These are phyloP conservation scores for Lantana camara DNA, from an alignment of 257 asterid species.

Conservation along the genomic window DNA sequence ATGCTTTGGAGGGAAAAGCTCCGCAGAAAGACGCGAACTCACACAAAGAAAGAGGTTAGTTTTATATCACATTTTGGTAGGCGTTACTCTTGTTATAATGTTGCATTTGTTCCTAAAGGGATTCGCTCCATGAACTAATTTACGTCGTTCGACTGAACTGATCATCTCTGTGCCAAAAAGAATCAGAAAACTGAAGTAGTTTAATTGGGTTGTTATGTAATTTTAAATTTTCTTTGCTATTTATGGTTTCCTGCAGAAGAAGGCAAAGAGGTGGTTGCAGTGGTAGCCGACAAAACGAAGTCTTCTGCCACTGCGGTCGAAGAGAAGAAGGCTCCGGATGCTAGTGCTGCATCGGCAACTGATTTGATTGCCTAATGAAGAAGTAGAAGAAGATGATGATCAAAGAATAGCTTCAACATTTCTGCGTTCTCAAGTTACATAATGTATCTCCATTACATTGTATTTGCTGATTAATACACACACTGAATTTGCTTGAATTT, in stretches of 20 bases:
- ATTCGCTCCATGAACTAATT: not conserved
- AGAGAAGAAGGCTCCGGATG: slow-evolving; percentile 33
- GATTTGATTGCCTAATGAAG: slow-evolving; percentile 42
- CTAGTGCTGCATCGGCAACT: slow-evolving; percentile 32
- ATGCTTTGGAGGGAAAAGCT: slow-evolving; percentile 26
- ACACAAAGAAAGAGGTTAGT: slow-evolving; percentile 47
- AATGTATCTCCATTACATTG: slow-evolving; percentile 16
- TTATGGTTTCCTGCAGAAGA: slow-evolving; percentile 39
- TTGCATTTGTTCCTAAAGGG: not conserved
- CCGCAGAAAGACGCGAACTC: slow-evolving; percentile 15
- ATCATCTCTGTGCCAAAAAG: no score
- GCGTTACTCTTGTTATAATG: not conserved
- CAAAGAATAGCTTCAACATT: slow-evolving; percentile 7
- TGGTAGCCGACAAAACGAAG: slow-evolving; percentile 35
- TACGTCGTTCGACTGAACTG: not conserved
- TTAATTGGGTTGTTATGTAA: no score
- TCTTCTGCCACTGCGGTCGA: slow-evolving; percentile 34
- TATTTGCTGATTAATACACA: slow-evolving; percentile 23
- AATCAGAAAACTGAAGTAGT: no score
- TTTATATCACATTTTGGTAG: not conserved
- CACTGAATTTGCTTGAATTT: slow-evolving; percentile 13
- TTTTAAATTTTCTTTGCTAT: not conserved
- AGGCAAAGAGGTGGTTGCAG: slow-evolving; percentile 34
- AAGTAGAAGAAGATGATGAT: slow-evolving; percentile 25
- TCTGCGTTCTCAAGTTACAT: slow-evolving; percentile 8